Evolutionary conservation across 2,329 filamentous ascomycete genomes (phyloP).

Genomic region (Cladosporium sp.): DNA sequence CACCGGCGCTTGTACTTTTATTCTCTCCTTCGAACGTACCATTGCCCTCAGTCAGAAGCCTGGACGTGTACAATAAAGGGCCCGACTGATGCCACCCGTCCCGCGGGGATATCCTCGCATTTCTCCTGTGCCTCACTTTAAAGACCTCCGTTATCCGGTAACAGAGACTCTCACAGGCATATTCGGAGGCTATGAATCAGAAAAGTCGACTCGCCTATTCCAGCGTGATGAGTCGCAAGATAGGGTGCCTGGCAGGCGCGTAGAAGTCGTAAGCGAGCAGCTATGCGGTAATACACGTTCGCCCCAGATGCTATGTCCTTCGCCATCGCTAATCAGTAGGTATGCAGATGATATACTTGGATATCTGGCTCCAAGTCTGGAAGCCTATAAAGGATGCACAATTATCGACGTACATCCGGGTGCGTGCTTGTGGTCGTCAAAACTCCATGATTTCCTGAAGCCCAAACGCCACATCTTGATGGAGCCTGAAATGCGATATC

Average conservation of each 20-base stretch:
- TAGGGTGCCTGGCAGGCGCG: conserved; percentile 1
- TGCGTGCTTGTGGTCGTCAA: conserved; percentile 70
- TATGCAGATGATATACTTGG: conserved; percentile 62
- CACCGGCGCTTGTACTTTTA: too few relatives aligned
- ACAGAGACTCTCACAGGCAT: neutral
- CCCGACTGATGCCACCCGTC: neutral
- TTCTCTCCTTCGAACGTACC: too few relatives aligned
- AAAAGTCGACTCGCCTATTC: neutral
- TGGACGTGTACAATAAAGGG: too few relatives aligned
- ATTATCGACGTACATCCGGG: conserved; percentile 80
- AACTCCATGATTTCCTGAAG: conserved; percentile 68
- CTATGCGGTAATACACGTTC: conserved; percentile 27
- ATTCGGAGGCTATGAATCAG: conserved; percentile 1
- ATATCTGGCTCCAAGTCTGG: conserved; percentile 65
- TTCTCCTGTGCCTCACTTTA: neutral
- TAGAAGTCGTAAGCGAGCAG: conserved; percentile 39
- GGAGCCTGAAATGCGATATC: conserved; percentile 62
- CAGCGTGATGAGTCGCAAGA: neutral
- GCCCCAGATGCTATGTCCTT: too few relatives aligned
- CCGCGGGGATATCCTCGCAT: too few relatives aligned
- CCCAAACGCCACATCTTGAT: conserved; percentile 81
- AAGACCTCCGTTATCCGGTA: neutral
- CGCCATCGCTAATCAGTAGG: neutral
- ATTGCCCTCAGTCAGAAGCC: too few relatives aligned
- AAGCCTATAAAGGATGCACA: conserved; percentile 71